phyloP scores from a whole-genome alignment of 257 asterid species.

The Jacaranda mimosifolia region DNA sequence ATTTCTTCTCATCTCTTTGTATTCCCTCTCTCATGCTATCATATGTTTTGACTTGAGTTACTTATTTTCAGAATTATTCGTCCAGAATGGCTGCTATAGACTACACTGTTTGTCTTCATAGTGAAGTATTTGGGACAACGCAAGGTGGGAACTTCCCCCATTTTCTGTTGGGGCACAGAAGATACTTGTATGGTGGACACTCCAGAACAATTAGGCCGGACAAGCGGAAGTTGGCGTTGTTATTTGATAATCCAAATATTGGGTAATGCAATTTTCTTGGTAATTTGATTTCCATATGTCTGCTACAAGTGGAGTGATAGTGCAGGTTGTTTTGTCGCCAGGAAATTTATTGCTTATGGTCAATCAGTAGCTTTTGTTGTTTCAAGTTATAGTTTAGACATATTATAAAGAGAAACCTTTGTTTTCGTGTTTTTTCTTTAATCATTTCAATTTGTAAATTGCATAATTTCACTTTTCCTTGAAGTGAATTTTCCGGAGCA shows the following conservation, averaged over 20 bases:
- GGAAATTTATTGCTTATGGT: slow-evolving; percentile 10
- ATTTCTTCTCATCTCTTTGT: neutral
- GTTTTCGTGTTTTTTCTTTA: neutral
- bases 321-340: slow-evolving; percentile 19
- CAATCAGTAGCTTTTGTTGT: slow-evolving; percentile 9
- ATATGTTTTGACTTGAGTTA: slow-evolving; percentile 47
- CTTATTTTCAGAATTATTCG: slow-evolving; percentile 78
- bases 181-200: slow-evolving; percentile 92
- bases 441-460: neutral
- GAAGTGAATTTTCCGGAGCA: neutral
- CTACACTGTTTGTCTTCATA: slow-evolving; percentile 97
- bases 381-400: slow-evolving; percentile 5
- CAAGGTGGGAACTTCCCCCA: slow-evolving; percentile 99
- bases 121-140: slow-evolving; percentile 98
- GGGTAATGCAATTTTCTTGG: slow-evolving; percentile 66
- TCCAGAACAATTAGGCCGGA: slow-evolving; percentile 93
- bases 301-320: neutral
- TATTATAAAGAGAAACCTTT: neutral
- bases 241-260: slow-evolving; percentile 82
- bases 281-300: slow-evolving; percentile 20
- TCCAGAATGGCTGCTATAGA: slow-evolving; percentile 99
- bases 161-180: slow-evolving; percentile 94
- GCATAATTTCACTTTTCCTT: neutral
- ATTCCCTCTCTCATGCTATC: slow-evolving; percentile 24
- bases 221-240: slow-evolving; percentile 81